Evolutionary conservation across 148 eudicot species (phyloP), one percentile per base, ranked within the genome.

Genomic region (Chenopodium quinoa): DNA sequence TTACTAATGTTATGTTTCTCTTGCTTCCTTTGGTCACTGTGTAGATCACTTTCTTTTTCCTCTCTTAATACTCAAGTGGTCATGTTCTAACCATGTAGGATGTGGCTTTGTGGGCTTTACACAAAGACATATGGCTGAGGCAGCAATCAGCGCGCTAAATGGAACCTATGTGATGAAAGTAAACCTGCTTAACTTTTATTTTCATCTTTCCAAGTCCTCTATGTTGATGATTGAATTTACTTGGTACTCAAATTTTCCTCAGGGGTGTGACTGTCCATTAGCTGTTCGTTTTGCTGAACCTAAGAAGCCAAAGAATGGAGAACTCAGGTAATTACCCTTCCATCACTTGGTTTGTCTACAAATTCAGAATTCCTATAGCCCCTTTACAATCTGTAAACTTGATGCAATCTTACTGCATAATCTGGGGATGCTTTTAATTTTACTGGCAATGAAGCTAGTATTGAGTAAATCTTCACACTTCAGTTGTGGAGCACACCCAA

Each of bases 261-360:
- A 97, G 99, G 99, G 97, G 48, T 92, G 99, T 85, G 95, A 94
- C 75, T 89, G 88, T 64, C 95, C 98, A 32, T 83, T 97, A 87
- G 58, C 86, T 82, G 92, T 97, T 82, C 95, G 98, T 70, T 94
- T 92, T 91, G 99, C 99, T 70, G 99, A 97, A 70, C 99, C 99
- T 76, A 97, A 94, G 91, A 94, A 90, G 86, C 98, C 97, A 31
- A 90, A 87, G 85, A 69, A 81, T 48, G 92, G 88, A 88, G 97
- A 91, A n/a, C 56, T 88, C 78, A 91, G 97, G 99, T 89, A 13
- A 3, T 50, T 44, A 9, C 29, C 17, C 32, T 83, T 72, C 48
- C 62, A 13, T 60, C 58, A 69, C 54, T 50, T 64, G 47, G 34
- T 71, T 67, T 32, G 79, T 23, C 32, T 64, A 72, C 16, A 29